Percentiles rank a stretch among this genome's conserved stretches.
phyloP scores from a whole-genome alignment of 2,329 filamentous ascomycete species.

The Alternaria novae-zelandiae region DNA sequence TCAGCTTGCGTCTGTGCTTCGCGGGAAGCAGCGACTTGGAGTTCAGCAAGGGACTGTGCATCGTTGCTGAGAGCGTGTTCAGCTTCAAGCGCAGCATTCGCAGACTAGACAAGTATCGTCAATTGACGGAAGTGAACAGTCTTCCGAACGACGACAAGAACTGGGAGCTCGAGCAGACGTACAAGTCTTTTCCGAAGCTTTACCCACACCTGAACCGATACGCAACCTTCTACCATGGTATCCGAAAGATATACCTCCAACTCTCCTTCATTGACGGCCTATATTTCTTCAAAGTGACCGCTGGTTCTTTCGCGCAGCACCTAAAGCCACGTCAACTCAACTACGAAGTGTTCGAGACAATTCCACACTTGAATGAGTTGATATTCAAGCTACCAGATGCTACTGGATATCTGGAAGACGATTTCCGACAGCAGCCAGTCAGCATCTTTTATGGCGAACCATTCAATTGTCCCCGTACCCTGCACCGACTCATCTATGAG shows the following conservation, averaged over 20 bases:
- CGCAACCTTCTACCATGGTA: conserved; percentile 32
- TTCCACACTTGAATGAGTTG: conserved; percentile 32
- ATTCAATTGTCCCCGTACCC: conserved; percentile 26
- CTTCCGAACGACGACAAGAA: conserved; percentile 7
- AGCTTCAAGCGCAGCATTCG: conserved; percentile 12
- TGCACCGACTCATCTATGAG: conserved; percentile 37
- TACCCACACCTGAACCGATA: conserved; percentile 32
- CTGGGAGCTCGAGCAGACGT: no score
- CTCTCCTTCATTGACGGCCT: conserved; percentile 27
- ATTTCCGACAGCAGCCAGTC: neutral
- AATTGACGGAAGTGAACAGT: conserved; percentile 17
- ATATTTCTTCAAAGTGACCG: conserved; percentile 37
- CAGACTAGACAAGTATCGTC: conserved; percentile 20
- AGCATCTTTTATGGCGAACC: conserved; percentile 26
- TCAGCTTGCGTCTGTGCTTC: conserved; percentile 31
- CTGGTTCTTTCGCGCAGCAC: conserved; percentile 16
- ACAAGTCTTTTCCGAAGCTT: conserved; percentile 14
- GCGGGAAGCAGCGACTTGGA: conserved; percentile 12
- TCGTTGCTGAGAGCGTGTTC: neutral
- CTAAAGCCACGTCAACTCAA: neutral
- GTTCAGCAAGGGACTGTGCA: conserved; percentile 11
- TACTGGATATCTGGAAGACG: conserved; percentile 12
- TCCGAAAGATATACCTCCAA: conserved; percentile 28
- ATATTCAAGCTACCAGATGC: conserved; percentile 22
- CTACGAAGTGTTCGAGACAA: conserved; percentile 26